Percentiles rank a stretch among this genome's conserved stretches.
Conservation (phyloP, 2,329 filamentous ascomycete genomes). For the Xylaria sp. region DNA sequence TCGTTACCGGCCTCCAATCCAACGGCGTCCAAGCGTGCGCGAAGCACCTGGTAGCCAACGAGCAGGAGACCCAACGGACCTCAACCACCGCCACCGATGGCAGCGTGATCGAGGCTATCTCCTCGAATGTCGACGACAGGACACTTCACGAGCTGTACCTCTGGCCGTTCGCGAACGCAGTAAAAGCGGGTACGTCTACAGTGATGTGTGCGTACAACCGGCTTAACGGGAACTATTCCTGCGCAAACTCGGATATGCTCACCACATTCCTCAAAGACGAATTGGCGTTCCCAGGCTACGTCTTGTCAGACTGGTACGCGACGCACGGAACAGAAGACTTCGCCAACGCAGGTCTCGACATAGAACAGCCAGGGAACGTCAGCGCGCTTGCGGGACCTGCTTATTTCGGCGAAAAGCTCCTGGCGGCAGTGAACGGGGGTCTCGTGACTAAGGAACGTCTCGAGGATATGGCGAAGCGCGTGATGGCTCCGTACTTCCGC, state of each 20-base stretch:
- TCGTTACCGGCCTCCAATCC: slow-evolving; percentile 55
- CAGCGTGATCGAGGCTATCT: slow-evolving; percentile 4
- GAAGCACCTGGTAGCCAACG: slow-evolving; percentile 72
- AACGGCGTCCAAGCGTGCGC: slow-evolving; percentile 46
- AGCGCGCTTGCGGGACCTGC: slow-evolving; percentile 49
- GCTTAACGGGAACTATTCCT: slow-evolving; percentile 54
- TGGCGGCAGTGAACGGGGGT: slow-evolving; percentile 59
- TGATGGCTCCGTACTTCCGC: slow-evolving; percentile 63
- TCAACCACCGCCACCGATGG: not conserved
- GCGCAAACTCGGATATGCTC: slow-evolving; percentile 41
- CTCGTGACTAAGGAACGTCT: slow-evolving; percentile 55
- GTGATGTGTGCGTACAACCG: slow-evolving; percentile 29
- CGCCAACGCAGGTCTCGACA: slow-evolving; percentile 60
- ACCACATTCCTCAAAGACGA: slow-evolving; percentile 54
- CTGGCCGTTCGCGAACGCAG: slow-evolving; percentile 24
- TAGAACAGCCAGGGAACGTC: slow-evolving; percentile 22
- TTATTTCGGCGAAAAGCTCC: slow-evolving; percentile 52
- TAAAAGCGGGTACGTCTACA: slow-evolving; percentile 11
- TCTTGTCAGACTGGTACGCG: slow-evolving; percentile 58
- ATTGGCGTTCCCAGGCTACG: slow-evolving; percentile 57
- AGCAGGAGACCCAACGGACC: slow-evolving; percentile 71
- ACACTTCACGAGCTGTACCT: slow-evolving; percentile 28
- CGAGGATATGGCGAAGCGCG: slow-evolving; percentile 63
- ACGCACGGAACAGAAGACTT: slow-evolving; percentile 55
- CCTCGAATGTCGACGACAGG: slow-evolving; percentile 18